These are phyloP conservation scores for Trichoderma erinaceum DNA, from an alignment of 495 filamentous ascomycete genomes.

Conservation along the genomic window DNA sequence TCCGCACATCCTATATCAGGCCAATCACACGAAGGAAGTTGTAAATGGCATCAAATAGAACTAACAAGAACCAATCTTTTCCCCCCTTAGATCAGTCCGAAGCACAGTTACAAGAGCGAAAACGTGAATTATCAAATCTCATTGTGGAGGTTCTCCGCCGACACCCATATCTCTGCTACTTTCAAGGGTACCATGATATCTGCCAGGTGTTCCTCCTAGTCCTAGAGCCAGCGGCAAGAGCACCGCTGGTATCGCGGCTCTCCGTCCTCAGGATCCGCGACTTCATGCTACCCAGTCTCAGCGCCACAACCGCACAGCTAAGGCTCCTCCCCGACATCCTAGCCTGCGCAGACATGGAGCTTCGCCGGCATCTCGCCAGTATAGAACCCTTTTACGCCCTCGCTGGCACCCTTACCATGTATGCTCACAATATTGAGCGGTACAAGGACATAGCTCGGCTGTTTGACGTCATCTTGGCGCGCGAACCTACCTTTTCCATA, in stretches of 20 bases:
- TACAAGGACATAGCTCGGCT: slow-evolving; percentile 82
- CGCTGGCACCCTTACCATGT: slow-evolving; percentile 83
- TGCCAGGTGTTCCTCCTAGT: slow-evolving; percentile 93
- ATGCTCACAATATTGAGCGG: slow-evolving; percentile 89
- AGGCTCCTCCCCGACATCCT: slow-evolving; percentile 79
- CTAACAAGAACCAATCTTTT: slow-evolving; percentile 16
- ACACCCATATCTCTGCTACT: slow-evolving; percentile 86
- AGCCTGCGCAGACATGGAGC: slow-evolving; percentile 54
- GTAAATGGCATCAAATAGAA: background rate
- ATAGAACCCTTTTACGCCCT: slow-evolving; percentile 90
- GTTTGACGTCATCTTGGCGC: slow-evolving; percentile 84
- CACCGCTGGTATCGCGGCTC: slow-evolving; percentile 61
- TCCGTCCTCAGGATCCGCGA: slow-evolving; percentile 88
- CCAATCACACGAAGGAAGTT: slow-evolving; percentile 25
- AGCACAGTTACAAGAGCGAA: slow-evolving; percentile 56
- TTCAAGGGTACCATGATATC: slow-evolving; percentile 98
- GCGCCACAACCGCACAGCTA: slow-evolving; percentile 73
- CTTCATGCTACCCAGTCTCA: slow-evolving; percentile 92
- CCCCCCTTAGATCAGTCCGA: slow-evolving; percentile 40
- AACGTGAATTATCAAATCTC: slow-evolving; percentile 63
- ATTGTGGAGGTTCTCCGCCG: slow-evolving; percentile 71
- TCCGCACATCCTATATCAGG: slow-evolving; percentile 25
- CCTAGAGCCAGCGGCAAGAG: slow-evolving; percentile 47
- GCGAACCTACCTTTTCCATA: slow-evolving; percentile 75
- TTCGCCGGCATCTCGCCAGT: slow-evolving; percentile 65